Base-by-base conservation (phyloP, 257 asterid genomes). In the Solanum habrochaites region DNA sequence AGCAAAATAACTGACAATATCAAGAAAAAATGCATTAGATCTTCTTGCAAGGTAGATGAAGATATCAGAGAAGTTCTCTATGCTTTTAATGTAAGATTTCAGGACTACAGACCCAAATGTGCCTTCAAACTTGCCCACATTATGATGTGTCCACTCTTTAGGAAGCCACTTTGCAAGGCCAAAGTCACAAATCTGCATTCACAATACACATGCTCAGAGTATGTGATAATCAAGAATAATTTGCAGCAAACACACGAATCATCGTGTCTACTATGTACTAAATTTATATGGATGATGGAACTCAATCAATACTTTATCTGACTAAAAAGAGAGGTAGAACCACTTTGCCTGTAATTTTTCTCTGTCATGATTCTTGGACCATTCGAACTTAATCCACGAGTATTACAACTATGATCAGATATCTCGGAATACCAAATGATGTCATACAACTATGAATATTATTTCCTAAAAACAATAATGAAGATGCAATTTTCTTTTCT, bases 101-200 rank as follows among this genome's bases (percentile, higher is more conserved):
- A 83, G 45, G 37, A 83, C 45, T 60, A 89, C 94, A 20, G 75
- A 94, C 98, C 98, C 98, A 86, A 94, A 92, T 77, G 98, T 94
- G 92, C 98, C 98, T 93, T 94, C 98, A 69, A 92, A 94, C 80
- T 91, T 93, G 5, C 93, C 88, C 71, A 93, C 92, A 86, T 90
- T 92, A 86, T 87, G 93, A 88, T 93, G 97, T 43, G 95, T 91
- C 94, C 92, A 92, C 69, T 94, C 93, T 56, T 92, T 91, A 12
- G 98, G 98, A 56, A 94, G 89, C 98, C 98, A 94, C 87, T 94
- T 94, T n/a, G 98, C 93, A 9, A 94, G 93, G 75, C 98, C 96
- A 87, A 94, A 94, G 91, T 94, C 98, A 87, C 98, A 94, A 16
- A 94, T 94, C 98, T 94, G 90, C 42, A 78, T 62, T 32, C 58